These are phyloP conservation scores for Verticillium klebahnii DNA, from an alignment of 2,329 filamentous ascomycete species.

Conservation along the genomic window DNA sequence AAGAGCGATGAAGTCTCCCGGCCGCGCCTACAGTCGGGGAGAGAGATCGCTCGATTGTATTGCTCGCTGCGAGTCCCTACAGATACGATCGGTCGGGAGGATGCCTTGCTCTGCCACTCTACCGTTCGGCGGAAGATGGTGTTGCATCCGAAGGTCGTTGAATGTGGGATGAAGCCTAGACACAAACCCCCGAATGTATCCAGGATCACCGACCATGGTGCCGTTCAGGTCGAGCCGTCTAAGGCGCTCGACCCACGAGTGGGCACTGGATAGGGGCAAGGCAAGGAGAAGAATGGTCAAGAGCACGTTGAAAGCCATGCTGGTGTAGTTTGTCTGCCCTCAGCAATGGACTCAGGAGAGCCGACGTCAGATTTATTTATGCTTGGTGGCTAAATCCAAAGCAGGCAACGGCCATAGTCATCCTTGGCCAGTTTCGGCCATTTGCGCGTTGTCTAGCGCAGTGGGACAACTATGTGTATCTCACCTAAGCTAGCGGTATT, in stretches of 20 bases:
- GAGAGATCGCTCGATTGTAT: conserved; percentile 28
- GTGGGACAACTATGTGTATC: not conserved
- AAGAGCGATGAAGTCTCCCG: conserved; percentile 62
- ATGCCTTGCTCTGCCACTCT: not conserved
- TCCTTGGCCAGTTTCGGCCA: not conserved
- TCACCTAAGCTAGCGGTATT: no score
- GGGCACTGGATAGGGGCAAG: not conserved
- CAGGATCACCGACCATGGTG: not conserved
- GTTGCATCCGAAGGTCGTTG: not conserved
- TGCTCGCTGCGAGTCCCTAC: not conserved
- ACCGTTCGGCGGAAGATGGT: not conserved
- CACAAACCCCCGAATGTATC: not conserved
- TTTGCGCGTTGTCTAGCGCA: not conserved
- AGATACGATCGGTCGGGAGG: not conserved
- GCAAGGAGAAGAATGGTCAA: not conserved
- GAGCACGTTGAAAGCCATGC: not conserved
- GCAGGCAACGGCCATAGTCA: not conserved
- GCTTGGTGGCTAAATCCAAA: not conserved
- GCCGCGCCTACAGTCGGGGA: conserved; percentile 56
- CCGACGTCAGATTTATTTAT: not conserved
- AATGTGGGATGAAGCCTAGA: not conserved
- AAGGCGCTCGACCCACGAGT: not conserved
- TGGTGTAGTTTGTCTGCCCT: not conserved
- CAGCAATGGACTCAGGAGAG: not conserved
- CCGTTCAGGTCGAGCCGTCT: not conserved